Evolutionary conservation across 192 early-diverging fungal species (phyloP), one percentile per base, ranked within the genome.

Genomic region (Funneliformis mosseae): DNA sequence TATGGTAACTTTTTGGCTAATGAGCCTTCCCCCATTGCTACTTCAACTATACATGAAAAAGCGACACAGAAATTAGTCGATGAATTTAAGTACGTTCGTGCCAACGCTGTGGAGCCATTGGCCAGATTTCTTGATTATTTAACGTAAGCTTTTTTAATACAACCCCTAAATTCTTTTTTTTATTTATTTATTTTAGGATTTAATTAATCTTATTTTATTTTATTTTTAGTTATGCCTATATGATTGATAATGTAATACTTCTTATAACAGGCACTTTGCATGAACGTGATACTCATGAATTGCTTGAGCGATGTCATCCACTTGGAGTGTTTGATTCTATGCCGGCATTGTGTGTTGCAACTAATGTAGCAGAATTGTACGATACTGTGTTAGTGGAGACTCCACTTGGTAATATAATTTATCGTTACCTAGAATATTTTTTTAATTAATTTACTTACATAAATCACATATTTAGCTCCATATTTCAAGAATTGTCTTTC

Each of bases 171-270:
- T 25, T 73, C 4, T 45, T 25, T 73, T 73, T 1, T 8, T 41
- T 21, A 46, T n/a, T n/a, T n/a, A n/a, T n/a, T n/a, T n/a, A n/a
- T n/a, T n/a, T n/a, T n/a, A 1, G 23, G 39, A 16, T 55, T 27
- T 14, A 62, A 45, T 74, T 39, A 43, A 76, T 62, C 87, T 74
- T 61, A 48, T 62, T 10, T 48, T 72, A n/a, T n/a, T n/a, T n/a
- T n/a, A n/a, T 79, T 12, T 16, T 62, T 59, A 96, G 95, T 27
- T 96, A 96, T 84, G 92, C 93, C 23, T 99, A 99, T 84, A 99
- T 99, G 98, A 99, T 99, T 82, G 98, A 99, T 86, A 99, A 99
- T 88, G 95, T 98, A 69, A 97, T 99, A 77, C 87, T 99, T 76
- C 86, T 99, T 50, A 98, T 99, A 78, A 98, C 97, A 2, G 98